Base-by-base conservation (phyloP, 805 yeast genomes). In the Myxozyma melibiosi region DNA sequence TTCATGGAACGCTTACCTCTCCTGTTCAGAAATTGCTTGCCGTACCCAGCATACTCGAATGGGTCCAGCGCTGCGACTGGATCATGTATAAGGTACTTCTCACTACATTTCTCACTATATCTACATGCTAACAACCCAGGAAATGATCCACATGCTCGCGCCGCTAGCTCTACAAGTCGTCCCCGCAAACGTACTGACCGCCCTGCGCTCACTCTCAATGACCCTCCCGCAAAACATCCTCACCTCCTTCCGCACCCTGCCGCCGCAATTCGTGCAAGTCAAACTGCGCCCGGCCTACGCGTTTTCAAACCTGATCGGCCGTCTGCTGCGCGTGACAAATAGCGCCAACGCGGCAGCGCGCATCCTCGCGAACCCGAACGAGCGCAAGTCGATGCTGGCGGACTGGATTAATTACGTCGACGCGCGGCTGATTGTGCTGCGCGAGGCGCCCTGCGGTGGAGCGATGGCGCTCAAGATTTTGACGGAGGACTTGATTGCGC, bases 51-150 rank as follows among this genome's bases (percentile, higher is more conserved):
- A 49, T 83, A 13, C 65, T 76, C 4, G 78, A 78, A 14, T 89
- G 96, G 95, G 77, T 86, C n/a, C 65, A 76, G 31, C 73, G 79
- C 45, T 86, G 90, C 67, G 96, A 90, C 69, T 66, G 78, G 57
- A 73, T 80, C n/a, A 78, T 85, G 72, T 87, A 85, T 71, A 74
- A 74, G 40, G 67, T 76, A 2, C 71, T 34, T 79, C 67, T 24
- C 13, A 22, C 25, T 3, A 4, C 14, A 14, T 3, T 28, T n/a
- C n/a, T n/a, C n/a, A n/a, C n/a, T n/a, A n/a, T n/a, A 5, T 4
- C 16, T 25, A 2, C 31, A 8, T 24, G 18, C 24, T 41, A 34
- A 20, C 30, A 9, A 33, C 7, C 13, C 69, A 69, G 55, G 75
- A 76, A 33, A 71, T 81, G 65, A 75, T 85, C 22, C 80, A 80